Evolutionary conservation across 2,329 filamentous ascomycete genomes (phyloP).

Genomic region (Monilinia fructicola): DNA sequence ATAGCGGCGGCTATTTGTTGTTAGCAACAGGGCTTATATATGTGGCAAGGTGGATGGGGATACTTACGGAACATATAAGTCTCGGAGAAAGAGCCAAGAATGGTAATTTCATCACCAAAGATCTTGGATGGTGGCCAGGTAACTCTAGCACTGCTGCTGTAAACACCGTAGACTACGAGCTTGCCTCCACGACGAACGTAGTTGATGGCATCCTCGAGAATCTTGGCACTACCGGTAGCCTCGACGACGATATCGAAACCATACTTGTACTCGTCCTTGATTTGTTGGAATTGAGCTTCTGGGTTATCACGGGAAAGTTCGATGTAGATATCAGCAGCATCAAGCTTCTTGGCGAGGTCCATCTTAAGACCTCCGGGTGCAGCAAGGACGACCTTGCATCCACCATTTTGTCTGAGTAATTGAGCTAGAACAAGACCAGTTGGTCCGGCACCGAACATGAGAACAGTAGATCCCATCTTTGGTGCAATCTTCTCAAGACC

Average conservation of each 20-base stretch:
- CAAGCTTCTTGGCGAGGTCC: constrained; percentile 61
- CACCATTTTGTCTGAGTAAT: constrained; percentile 64
- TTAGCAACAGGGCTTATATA: constrained; percentile 4
- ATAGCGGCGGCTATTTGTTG: constrained; percentile 53
- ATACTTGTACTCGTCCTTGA: constrained; percentile 66
- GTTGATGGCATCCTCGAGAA: constrained; percentile 69
- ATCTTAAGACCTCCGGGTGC: constrained; percentile 69
- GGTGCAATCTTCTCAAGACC: constrained; percentile 68
- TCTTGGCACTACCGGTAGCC: constrained; percentile 59
- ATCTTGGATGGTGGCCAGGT: constrained; percentile 72
- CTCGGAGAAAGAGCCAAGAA: constrained; percentile 71
- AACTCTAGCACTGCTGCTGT: constrained; percentile 60
- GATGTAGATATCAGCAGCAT: constrained; percentile 54
- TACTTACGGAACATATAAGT: constrained; percentile 66
- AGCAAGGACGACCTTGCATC: constrained; percentile 68
- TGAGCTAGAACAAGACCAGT: constrained; percentile 56
- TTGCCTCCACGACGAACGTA: constrained; percentile 66
- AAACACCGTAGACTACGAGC: constrained; percentile 69
- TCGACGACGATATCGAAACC: constrained; percentile 57
- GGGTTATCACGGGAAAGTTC: constrained; percentile 56
- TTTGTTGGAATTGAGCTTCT: constrained; percentile 57
- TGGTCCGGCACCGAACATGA: constrained; percentile 66
- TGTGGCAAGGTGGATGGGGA: not conserved
- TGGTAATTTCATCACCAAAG: constrained; percentile 66
- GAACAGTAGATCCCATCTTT: constrained; percentile 62